Evolutionary conservation across 805 yeast species (phyloP), one percentile per base, ranked within the genome.

Genomic region (Kodamaea lidongshanica): DNA sequence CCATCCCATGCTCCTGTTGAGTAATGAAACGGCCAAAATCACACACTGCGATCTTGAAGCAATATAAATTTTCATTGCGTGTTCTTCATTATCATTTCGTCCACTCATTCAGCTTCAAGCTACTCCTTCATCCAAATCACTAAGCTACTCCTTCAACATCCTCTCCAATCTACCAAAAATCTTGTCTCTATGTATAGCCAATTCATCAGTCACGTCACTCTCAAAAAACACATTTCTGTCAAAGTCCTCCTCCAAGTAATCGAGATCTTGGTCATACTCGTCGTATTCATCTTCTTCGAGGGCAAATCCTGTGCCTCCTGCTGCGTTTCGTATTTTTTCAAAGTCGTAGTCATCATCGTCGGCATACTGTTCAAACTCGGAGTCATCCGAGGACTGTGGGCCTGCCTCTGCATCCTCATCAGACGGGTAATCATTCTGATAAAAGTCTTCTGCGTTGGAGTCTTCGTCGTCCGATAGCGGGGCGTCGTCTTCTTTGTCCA

Each of bases 401-500:
- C 27, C 39, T 3, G 37, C 46, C 2, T 46, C 56, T 7, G 76
- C 86, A 45, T 83, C 89, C 40, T 86, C 96, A 48, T 88, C 96
- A 26, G 86, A 95, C 0, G 97, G 97, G 48, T 89, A 89, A 48
- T 89, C 97, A 54, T 92, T 89, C 45, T 77, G 75, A 51, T 89
- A 89, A 48, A 78, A 88, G 33, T 83, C 86, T 58, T 89, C 98
- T 12, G 95, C 95, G 48, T 83, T 83, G 0, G 92, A 81, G 48
- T 83, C 94, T 39, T 82, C 89, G 45, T 83, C 86, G 41, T 81
- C 92, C 0, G 85, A 69, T 7, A 32, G 16, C 7, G 25, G 14
- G 4, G 18, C 19, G 16, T 32, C 35, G 16, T 32, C 35, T 9
- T 32, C 35, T 24, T 32, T 32, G 11, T 32, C 35, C 35, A 32